Base-by-base conservation (phyloP, 371 early-diverging fungal species). In the Circinella minor region DNA sequence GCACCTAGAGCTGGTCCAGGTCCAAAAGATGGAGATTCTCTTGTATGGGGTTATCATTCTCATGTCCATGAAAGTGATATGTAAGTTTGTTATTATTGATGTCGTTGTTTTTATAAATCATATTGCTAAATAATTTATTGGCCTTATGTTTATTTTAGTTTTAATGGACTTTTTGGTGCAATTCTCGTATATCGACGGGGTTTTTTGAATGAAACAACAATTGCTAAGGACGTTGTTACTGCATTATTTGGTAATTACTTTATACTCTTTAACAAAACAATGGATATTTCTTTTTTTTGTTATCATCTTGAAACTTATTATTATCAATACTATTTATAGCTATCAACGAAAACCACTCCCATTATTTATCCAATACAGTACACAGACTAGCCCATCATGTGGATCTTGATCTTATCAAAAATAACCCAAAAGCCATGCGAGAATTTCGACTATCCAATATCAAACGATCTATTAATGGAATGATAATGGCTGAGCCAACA, bases 1-100 rank as follows among this genome's bases (percentile, higher is more conserved):
- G 68, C 67, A n/a, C 81, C 79, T 48, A 49, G 86, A 63, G 75
- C 82, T 36, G 81, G 81, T 2, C 82, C 86, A 61, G 86, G 82
- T 10, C 83, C 85, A 11, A 67, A 55, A 18, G 86, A 83, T 74
- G 83, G 76, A 4, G 66, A 79, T 36, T 81, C 79, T 0, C 64
- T 79, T 47, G 83, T 82, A 4, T 80, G 83, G 81, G 84, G 82
- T 10, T 88, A 88, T 68, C 86, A 86, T 55, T 86, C 88, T 1
- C 85, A 88, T 71, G 77, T 81, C 0, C 51, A 68, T 15, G 85
- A 85, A 70, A 68, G 51, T 17, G 82, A 85, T 39, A 66, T 84
- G 76, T 82, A 79, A 72, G 75, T 66, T 4, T 17, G 11, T 55
- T 11, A 13, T 8, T 15, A 8, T n/a, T 51, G 27, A 0, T 51